Evolutionary conservation across 345 rosid genomes (phyloP), one percentile per base, ranked within the genome.

Genomic region (Stellera chamaejasme): DNA sequence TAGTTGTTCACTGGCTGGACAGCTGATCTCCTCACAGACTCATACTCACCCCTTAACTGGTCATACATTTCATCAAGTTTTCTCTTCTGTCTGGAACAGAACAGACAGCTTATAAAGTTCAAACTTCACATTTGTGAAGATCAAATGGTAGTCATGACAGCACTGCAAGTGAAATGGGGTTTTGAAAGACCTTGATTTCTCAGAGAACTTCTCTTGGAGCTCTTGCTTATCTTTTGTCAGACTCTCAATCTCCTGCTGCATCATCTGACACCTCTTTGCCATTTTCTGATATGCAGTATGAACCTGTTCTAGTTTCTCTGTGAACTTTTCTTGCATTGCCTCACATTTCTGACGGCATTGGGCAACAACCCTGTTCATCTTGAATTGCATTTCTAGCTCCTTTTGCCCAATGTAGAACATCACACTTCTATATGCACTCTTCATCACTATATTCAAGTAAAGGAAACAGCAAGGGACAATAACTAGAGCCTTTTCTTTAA

Each of bases 1-100:
- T 84, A 84, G 60, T 77, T 78, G 72, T 65, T 81, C 13, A 79
- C 67, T 41, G 94, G 96, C 67, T 86, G 96, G 69, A 89, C 79
- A 45, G 97, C 81, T 59, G 96, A 71, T 72, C 96, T 73, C 73
- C 89, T 89, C 55, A 70, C 58, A 11, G 94, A 81, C 64, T 93
- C 90, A 6, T 72, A 80, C 62, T 93, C 96, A 53, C 69, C 82
- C 68, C 90, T 79, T 74, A 93, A 60, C 57, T 81, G 94, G 66
- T 93, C 99, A 63, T 93, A 89, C 96, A 93, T 93, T 74, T 93
- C 99, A 66, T 93, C 99, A 47, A 87, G 96, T 68, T 87, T 93
- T 66, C 96, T 84, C 88, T 93, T 93, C 78, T 86, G 96, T 72
- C 97, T 89, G 85, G 50, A 57, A 19, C 23, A 19, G 23, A 0